These are phyloP conservation scores for Inga laurina DNA, from an alignment of 306 rosid genomes.

Conservation along the genomic window DNA sequence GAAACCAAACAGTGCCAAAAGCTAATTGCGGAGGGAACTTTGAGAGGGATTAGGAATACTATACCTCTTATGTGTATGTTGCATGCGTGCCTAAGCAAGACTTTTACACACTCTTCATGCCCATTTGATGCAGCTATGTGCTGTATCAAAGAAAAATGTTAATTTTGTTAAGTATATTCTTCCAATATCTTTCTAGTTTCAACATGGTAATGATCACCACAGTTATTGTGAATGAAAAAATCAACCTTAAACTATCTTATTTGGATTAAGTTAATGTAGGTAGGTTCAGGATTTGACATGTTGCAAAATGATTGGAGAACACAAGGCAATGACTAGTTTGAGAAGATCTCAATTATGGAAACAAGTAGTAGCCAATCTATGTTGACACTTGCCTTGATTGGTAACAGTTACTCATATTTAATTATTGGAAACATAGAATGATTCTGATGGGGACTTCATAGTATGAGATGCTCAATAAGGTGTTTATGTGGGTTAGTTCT, in stretches of 20 bases:
- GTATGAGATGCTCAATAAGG: no score
- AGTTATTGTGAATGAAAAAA: neutral
- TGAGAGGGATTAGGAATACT: neutral
- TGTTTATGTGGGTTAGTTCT: no score
- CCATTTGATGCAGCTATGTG: constrained; percentile 85
- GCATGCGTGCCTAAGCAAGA: constrained; percentile 66
- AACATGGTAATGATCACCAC: neutral
- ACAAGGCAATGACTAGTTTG: neutral
- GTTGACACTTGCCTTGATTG: neutral
- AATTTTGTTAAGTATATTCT: constrained; percentile 18
- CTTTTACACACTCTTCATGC: constrained; percentile 73
- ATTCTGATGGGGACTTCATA: neutral
- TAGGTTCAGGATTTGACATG: neutral
- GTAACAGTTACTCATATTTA: neutral
- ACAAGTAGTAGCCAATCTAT: neutral
- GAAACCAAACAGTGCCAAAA: neutral
- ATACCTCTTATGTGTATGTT: constrained; percentile 66
- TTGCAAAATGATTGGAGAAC: neutral
- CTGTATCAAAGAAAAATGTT: constrained; percentile 41
- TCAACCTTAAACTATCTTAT: neutral
- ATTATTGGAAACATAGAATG: neutral
- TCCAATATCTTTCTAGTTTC: neutral
- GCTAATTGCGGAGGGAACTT: neutral
- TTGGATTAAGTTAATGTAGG: neutral
- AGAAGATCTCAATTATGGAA: no score